A percentile compares a stretch with the other conserved stretches of the same genome.
Conservation (phyloP, 2,329 filamentous ascomycete genomes). For the Thyridium curvatum region DNA sequence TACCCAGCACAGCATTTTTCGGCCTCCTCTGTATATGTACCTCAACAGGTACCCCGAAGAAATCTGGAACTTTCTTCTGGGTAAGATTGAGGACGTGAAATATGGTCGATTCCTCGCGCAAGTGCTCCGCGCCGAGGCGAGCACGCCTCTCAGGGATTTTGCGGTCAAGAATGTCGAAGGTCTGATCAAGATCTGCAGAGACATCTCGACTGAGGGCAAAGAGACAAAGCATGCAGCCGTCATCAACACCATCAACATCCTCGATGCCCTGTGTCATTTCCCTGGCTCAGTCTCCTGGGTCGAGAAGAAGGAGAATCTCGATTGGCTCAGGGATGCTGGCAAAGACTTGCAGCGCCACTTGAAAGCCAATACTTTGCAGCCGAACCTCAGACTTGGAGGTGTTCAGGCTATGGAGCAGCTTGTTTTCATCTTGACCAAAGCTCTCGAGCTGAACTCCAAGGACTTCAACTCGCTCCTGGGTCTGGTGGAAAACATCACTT, state of each 20-base stretch:
- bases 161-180: constrained; percentile 67
- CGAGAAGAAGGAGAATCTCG: constrained; percentile 54
- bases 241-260: constrained; percentile 82
- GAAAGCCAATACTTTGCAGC: constrained; percentile 61
- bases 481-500: constrained; percentile 76
- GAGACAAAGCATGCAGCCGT: constrained; percentile 64
- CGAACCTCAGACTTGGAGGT: constrained; percentile 71
- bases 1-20: constrained; percentile 87
- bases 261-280: constrained; percentile 70
- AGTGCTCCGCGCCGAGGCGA: constrained; percentile 69
- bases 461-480: constrained; percentile 81
- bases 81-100: constrained; percentile 73
- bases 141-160: constrained; percentile 66
- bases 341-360: constrained; percentile 74
- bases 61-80: constrained; percentile 73
- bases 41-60: constrained; percentile 90
- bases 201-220: constrained; percentile 56
- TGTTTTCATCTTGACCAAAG: constrained; percentile 77
- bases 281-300: constrained; percentile 65
- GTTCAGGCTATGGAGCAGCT: constrained; percentile 86
- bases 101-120: constrained; percentile 92
- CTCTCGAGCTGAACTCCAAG: constrained; percentile 66
- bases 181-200: constrained; percentile 62
- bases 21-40: constrained; percentile 84
- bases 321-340: constrained; percentile 59